Base-by-base conservation (phyloP, 2,329 filamentous ascomycete genomes). In the Sclerotinia sclerotiorum region DNA sequence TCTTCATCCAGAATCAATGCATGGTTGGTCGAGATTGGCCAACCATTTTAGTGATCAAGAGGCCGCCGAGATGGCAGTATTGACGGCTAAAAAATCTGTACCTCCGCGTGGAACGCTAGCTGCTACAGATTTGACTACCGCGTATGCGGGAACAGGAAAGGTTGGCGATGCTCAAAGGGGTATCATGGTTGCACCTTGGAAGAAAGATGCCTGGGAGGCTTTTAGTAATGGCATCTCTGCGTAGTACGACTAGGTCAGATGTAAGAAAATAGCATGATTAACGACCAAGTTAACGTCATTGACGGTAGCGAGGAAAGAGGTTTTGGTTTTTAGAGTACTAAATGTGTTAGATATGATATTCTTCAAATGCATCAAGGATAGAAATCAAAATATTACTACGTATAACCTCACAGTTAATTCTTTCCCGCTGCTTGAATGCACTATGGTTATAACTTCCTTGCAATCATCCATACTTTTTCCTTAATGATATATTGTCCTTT, bases 131-230 rank as follows among this genome's bases (percentile, higher is more conserved):
- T 79, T 98, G 67, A 87, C 91, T 2, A 82, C 82, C 71, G 90
- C 92, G 6, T 93, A 91, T 81, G 87, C 90, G 1, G 89, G 90
- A 0, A 93, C 90, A 0, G 89, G 90, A 0, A 86, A 82, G 69
- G 83, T 87, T 4, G 86, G 85, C 4, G 91, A 97, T 83, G 90
- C 91, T 29, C 90, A 97, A 79, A 86, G 85, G 72, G 90, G 90
- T 8, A 85, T 93, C 57, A 85, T 95, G 79, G 79, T 96, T 73
- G 92, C 94, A 49, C 95, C 95, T 7, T 98, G 94, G 94, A 73
- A 61, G 56, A 68, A 52, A 15, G 66, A 69, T 17, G 73, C 76
- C 1, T 78, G 77, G 77, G 54, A 55, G 27, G 52, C 42, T 60
- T 63, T 73, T 62, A 39, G 29, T 62, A 24, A 62, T 39, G 32